A percentile compares a stretch with the other conserved stretches of the same genome.
Evolutionary conservation across 257 asterid species (phyloP).

Genomic region (Fraxinus quadrangulata): DNA sequence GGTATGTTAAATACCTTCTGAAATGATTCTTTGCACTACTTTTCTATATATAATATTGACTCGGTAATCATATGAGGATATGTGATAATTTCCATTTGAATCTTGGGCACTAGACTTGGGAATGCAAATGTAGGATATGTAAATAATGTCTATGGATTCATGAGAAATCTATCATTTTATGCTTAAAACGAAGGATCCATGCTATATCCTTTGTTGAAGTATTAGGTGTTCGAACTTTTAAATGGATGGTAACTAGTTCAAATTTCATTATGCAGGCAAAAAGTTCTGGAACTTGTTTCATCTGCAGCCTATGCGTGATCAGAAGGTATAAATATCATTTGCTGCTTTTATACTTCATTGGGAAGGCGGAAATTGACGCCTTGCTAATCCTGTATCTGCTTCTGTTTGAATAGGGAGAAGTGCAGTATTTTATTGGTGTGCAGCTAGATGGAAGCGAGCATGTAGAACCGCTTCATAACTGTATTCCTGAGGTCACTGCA

Average conservation of each 20-base stretch:
- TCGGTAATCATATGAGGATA: not conserved
- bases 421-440: conserved; percentile 95
- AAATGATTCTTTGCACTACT: conserved; percentile 3
- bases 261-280: conserved; percentile 52
- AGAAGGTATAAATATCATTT: conserved; percentile 56
- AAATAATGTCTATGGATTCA: not conserved
- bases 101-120: not conserved
- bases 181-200: not conserved
- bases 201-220: not conserved
- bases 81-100: not conserved
- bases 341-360: not conserved
- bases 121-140: not conserved
- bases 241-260: not conserved
- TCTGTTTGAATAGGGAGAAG: conserved; percentile 76
- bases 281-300: conserved; percentile 99
- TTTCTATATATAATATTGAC: not conserved
- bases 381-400: not conserved
- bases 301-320: conserved; percentile 99
- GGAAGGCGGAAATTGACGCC: not conserved
- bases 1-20: conserved; percentile 42
- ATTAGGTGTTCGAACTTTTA: not conserved
- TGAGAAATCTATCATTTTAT: not conserved
- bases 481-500: conserved; percentile 88
- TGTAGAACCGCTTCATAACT: conserved; percentile 84
- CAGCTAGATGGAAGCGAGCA: conserved; percentile 97